These are phyloP conservation scores for Nicotiana tabacum DNA, from an alignment of 257 asterid species.

Conservation along the genomic window DNA sequence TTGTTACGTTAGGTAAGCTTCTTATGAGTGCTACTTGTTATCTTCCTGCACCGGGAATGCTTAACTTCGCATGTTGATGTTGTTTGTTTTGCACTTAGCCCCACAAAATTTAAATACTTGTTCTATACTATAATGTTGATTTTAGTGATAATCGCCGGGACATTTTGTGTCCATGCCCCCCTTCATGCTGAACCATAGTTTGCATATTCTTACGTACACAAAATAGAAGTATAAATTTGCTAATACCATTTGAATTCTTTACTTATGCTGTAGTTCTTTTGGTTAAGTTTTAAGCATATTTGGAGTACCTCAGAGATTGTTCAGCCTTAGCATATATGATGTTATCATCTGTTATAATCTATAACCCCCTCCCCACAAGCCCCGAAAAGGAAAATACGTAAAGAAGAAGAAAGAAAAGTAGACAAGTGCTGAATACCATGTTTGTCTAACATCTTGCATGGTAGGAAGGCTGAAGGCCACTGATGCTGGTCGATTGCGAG, in stretches of 20 bases:
- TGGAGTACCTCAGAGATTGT: neutral
- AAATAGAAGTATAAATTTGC: neutral
- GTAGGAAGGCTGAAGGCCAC: constrained; percentile 99
- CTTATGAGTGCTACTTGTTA: neutral
- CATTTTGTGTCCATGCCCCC: neutral
- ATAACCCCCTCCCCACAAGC: neutral
- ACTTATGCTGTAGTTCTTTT: neutral
- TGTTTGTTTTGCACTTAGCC: neutral
- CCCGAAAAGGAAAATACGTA: neutral
- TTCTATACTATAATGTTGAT: neutral
- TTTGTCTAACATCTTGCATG: constrained; percentile 41
- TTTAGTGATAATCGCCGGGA: neutral
- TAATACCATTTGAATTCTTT: neutral
- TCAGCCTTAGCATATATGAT: neutral
- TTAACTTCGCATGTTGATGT: neutral
- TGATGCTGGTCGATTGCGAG: constrained; percentile 96
- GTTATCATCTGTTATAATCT: neutral
- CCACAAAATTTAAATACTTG: neutral
- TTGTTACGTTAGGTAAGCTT: constrained; percentile 6
- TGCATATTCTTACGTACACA: neutral
- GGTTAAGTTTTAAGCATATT: neutral
- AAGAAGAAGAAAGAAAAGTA: neutral
- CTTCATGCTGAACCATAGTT: neutral
- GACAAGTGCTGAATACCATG: neutral
- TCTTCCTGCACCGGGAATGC: neutral